Evolutionary conservation across 352 stramenopile species (phyloP), one percentile per base, ranked within the genome.

Genomic region (Stephanocyclus meneghinianus): DNA sequence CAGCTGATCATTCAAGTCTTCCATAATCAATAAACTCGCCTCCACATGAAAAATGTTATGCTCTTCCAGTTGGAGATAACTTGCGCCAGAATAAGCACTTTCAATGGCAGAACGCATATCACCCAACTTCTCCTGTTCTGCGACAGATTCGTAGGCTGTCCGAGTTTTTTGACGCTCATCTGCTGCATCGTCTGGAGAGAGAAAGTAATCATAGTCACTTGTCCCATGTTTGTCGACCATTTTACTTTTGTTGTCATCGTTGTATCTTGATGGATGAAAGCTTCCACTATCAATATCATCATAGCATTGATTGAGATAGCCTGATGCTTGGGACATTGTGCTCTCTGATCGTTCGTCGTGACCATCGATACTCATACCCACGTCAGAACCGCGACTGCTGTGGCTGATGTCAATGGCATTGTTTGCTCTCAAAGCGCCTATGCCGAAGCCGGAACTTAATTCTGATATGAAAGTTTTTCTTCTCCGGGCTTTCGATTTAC

Each of bases 1-100:
- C 44, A 78, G 63, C 47, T 18, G 18, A 30, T 16, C 67, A n/a
- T 66, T 66, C 15, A 74, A 63, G 16, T 55, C 35, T 1, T 21
- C 37, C 13, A 30, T 11, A 21, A 15, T 70, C 45, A 53, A 53
- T 53, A 21, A 5, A 53, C 11, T 53, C 6, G 45, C 13, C 45
- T 53, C 45, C 45, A 16, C 1, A 2, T 21, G 45, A 21, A 53
- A 53, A 16, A 53, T 53, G n/a, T 21, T 16, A 53, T 53, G 45
- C 6, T 53, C 45, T 53, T 53, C 45, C 2, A 16, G 5, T 10
- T 21, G 45, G 11, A 2, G 11, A 21, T 8, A 53, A 50, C 29
- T 42, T 21, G 6, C 29, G 18, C 30, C 57, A 66, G 18, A 26
- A 66, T 18, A 47, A 45, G 16, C 29, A 47, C 57, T 66, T 26